Evolutionary conservation across 202 grass and related monocot species (phyloP), one percentile per base, ranked within the genome.

Genomic region (Zoysia matrella): DNA sequence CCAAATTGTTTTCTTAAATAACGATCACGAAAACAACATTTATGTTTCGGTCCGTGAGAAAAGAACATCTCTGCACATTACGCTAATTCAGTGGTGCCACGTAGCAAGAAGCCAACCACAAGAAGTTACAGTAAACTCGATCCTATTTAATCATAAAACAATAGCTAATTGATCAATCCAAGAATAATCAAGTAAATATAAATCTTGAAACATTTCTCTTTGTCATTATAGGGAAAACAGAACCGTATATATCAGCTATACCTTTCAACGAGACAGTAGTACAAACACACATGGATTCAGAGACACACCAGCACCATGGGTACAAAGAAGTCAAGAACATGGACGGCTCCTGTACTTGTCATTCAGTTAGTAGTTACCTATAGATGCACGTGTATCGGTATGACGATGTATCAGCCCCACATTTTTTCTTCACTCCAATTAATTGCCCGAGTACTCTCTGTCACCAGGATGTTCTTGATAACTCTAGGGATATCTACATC

Each of bases 401-500:
- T 22, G n/a, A 57, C 76, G 82, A 75, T 65, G 71, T 71, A 80
- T 84, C 42, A 51, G 5, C 57, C 39, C 16, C 67, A 36, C 78
- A 52, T 55, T 69, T 69, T 78, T 85, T 74, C 81, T 75, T 56
- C 69, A 52, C 18, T 14, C 14, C 69, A 74, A 79, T 83, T 63
- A 83, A 83, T 86, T 83, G 54, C 74, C 50, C 53, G 7, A 78
- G 62, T 13, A 53, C 13, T 60, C 13, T 3, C 4, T 68, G 15
- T 78, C 52, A 7, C 52, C 57, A 15, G 44, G 36, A 52, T 42
- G 47, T 54, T 73, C 62, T 54, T 82, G 68, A 57, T 69, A 72
- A 77, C 30, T 68, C 82, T 83, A 83, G 65, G 69, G 55, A 82
- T 61, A 86, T 73, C 74, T 64, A 77, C 83, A 75, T 83, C 83